phyloP scores from a whole-genome alignment of 805 yeast genomes.

The Candida xiaguanensis region DNA sequence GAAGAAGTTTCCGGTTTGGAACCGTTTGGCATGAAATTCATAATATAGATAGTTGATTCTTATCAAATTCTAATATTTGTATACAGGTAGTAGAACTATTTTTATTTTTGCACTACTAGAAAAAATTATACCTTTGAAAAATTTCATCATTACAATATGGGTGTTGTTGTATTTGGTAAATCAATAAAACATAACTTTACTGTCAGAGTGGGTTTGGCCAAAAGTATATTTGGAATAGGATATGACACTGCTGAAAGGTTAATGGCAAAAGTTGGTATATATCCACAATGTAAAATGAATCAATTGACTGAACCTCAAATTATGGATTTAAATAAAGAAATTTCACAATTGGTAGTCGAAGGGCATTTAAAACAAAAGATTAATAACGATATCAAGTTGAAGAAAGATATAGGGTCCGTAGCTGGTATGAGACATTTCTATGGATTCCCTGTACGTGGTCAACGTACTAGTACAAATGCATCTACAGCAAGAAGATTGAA shows the following conservation, averaged over 20 bases:
- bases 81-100: neutral
- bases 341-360: slow-evolving; percentile 79
- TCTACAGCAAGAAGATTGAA: slow-evolving; percentile 85
- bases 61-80: neutral
- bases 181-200: slow-evolving; percentile 40
- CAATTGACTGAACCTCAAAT: slow-evolving; percentile 86
- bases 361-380: slow-evolving; percentile 72
- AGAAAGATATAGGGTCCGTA: slow-evolving; percentile 78
- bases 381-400: slow-evolving; percentile 72
- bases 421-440: slow-evolving; percentile 86
- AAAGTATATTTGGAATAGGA: slow-evolving; percentile 88
- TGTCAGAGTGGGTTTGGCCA: slow-evolving; percentile 61
- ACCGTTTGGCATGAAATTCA: slow-evolving; percentile 20
- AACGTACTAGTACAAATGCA: slow-evolving; percentile 87
- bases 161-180: slow-evolving; percentile 43
- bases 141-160: slow-evolving; percentile 22
- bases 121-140: neutral
- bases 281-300: slow-evolving; percentile 92
- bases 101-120: neutral
- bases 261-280: slow-evolving; percentile 85
- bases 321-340: slow-evolving; percentile 81
- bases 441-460: slow-evolving; percentile 71
- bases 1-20: slow-evolving; percentile 21
- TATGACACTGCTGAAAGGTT: slow-evolving; percentile 62
- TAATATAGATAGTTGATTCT: neutral